Evolutionary conservation across 1,284 basidiomycete species (phyloP).

Genomic region (Irpex sp.): DNA sequence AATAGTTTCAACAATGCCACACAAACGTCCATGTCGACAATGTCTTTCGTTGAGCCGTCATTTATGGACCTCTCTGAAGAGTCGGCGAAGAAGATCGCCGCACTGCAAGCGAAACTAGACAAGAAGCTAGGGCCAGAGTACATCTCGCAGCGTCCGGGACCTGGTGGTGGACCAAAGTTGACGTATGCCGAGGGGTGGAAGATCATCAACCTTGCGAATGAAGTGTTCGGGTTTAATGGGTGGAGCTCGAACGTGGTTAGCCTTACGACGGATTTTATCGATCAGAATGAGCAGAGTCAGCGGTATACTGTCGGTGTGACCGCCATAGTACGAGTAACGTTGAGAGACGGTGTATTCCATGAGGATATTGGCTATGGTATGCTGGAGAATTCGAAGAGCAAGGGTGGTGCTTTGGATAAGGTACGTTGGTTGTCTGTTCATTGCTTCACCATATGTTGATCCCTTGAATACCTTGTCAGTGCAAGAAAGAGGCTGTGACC

Average conservation of each 20-base stretch:
- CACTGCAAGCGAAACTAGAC: slow-evolving; percentile 80
- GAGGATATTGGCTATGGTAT: slow-evolving; percentile 94
- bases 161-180: slow-evolving; percentile 81
- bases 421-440: slow-evolving; percentile 39
- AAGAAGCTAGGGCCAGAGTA: slow-evolving; percentile 93
- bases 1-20: neutral
- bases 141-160: slow-evolving; percentile 86
- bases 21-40: slow-evolving; percentile 15
- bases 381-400: slow-evolving; percentile 82
- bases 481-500: slow-evolving; percentile 97
- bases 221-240: slow-evolving; percentile 98
- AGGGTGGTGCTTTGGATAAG: slow-evolving; percentile 89
- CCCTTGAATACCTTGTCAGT: slow-evolving; percentile 42
- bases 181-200: slow-evolving; percentile 98
- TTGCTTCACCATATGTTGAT: too few species aligned
- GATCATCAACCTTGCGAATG: slow-evolving; percentile 94
- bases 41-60: slow-evolving; percentile 23
- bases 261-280: slow-evolving; percentile 74
- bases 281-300: slow-evolving; percentile 64
- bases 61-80: slow-evolving; percentile 48
- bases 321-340: slow-evolving; percentile 82
- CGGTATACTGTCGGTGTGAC: slow-evolving; percentile 79
- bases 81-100: slow-evolving; percentile 62
- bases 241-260: slow-evolving; percentile 88
- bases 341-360: slow-evolving; percentile 87